phyloP scores from a whole-genome alignment of 179 eudicot genomes.

The Drosera spatulata region DNA sequence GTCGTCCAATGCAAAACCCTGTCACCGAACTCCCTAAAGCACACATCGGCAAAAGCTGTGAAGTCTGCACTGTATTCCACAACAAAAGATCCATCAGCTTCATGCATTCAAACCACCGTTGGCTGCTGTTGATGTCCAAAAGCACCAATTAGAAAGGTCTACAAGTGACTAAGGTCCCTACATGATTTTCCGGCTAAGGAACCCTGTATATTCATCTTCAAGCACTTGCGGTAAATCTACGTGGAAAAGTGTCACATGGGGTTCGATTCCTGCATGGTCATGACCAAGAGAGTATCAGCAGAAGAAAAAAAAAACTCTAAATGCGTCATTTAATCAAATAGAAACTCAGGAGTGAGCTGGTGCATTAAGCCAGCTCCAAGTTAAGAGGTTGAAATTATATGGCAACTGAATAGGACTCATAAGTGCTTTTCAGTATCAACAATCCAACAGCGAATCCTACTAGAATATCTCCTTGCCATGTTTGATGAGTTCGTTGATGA shows the following conservation, averaged over 20 bases:
- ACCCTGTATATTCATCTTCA: conserved; percentile 72
- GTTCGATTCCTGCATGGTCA: conserved; percentile 48
- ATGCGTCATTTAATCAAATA: too few species aligned
- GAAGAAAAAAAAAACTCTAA: background rate
- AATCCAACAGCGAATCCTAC: background rate
- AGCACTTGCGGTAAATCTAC: conserved; percentile 53
- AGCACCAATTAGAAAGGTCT: background rate
- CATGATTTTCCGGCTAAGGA: conserved; percentile 36
- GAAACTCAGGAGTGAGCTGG: too few species aligned
- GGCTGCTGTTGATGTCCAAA: background rate
- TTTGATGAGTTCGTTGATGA: conserved; percentile 47
- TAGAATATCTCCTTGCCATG: conserved; percentile 22
- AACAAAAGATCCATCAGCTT: background rate
- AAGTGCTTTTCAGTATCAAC: background rate
- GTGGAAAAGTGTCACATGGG: conserved; percentile 61
- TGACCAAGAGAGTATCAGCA: background rate
- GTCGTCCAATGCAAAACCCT: conserved; percentile 57
- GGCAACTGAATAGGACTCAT: too few species aligned
- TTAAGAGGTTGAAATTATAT: too few species aligned
- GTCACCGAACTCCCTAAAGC: conserved; percentile 76
- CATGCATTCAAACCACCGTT: background rate
- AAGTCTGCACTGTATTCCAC: conserved; percentile 44
- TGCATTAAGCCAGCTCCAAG: too few species aligned
- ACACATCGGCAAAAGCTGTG: conserved; percentile 51
- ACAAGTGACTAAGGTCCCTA: conserved; percentile 9